Percentiles rank a stretch among this genome's conserved stretches.
phyloP scores from a whole-genome alignment of 495 filamentous ascomycete species.

The Aspergillus heteromorphus region DNA sequence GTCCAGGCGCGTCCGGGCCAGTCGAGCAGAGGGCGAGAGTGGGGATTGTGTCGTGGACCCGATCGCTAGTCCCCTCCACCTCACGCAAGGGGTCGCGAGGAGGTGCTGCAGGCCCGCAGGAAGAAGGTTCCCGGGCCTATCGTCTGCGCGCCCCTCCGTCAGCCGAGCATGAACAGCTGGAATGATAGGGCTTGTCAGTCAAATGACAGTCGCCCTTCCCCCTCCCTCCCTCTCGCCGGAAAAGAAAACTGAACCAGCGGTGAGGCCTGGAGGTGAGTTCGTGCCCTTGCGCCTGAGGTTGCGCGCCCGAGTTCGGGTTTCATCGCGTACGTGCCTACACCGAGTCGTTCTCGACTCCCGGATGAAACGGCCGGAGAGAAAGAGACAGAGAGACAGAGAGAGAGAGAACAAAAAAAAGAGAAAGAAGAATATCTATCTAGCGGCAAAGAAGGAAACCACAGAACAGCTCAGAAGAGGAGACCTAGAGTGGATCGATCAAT shows the following conservation, averaged over 20 bases:
- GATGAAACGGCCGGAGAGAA: background rate
- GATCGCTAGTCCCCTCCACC: slow-evolving; percentile 14
- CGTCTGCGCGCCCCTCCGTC: slow-evolving; percentile 8
- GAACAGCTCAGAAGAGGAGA: background rate
- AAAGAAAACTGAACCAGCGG: slow-evolving; percentile 10
- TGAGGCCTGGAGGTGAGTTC: slow-evolving; percentile 14
- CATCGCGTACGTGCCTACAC: slow-evolving; percentile 11
- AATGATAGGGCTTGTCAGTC: slow-evolving; percentile 18
- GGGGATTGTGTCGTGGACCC: slow-evolving; percentile 13
- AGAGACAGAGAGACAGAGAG: background rate
- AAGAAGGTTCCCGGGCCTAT: slow-evolving; percentile 23
- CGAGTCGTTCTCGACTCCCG: slow-evolving; percentile 7
- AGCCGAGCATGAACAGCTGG: slow-evolving; percentile 16
- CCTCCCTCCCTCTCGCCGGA: background rate
- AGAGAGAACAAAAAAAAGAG: background rate
- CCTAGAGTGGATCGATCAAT: background rate
- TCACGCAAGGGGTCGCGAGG: slow-evolving; percentile 23
- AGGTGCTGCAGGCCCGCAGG: slow-evolving; percentile 15
- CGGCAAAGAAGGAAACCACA: background rate
- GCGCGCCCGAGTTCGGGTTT: background rate
- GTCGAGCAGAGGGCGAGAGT: slow-evolving; percentile 9
- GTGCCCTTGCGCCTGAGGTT: slow-evolving; percentile 12
- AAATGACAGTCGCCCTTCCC: slow-evolving; percentile 10
- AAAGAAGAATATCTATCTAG: too few species aligned
- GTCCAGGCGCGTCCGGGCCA: slow-evolving; percentile 5